These are phyloP conservation scores for Ceratobasidium sp. DNA, from an alignment of 1,284 basidiomycete genomes.

Conservation along the genomic window DNA sequence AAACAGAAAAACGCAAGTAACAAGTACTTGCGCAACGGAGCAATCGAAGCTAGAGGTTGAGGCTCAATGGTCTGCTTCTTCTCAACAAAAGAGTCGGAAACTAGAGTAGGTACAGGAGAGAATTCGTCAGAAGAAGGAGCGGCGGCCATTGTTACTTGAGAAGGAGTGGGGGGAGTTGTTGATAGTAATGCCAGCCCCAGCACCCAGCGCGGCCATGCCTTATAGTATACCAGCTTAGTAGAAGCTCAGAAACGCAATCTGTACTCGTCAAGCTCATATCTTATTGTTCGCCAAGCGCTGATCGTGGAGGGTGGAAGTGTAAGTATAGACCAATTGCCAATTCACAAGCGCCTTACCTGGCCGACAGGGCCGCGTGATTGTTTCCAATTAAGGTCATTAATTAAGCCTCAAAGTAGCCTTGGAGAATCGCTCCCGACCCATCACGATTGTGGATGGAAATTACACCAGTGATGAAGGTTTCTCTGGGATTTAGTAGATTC, in stretches of 20 bases:
- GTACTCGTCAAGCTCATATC: background rate
- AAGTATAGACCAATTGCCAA: too few species aligned
- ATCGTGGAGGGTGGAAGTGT: too few species aligned
- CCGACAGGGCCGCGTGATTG: too few species aligned
- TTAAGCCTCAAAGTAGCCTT: too few species aligned
- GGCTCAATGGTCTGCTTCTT: slow-evolving; percentile 5
- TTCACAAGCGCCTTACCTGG: too few species aligned
- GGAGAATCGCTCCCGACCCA: too few species aligned
- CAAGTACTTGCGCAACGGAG: slow-evolving; percentile 52
- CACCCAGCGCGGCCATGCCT: slow-evolving; percentile 5
- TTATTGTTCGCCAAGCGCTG: background rate
- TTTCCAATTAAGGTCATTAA: too few species aligned
- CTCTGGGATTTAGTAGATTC: too few species aligned
- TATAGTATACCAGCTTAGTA: background rate
- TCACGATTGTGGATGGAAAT: too few species aligned
- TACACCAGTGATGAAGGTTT: too few species aligned
- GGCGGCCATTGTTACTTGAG: slow-evolving; percentile 2
- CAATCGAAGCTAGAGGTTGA: slow-evolving; percentile 9
- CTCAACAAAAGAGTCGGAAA: background rate
- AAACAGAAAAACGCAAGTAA: slow-evolving; percentile 62
- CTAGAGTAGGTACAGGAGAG: slow-evolving; percentile 31
- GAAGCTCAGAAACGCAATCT: background rate
- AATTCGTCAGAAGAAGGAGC: slow-evolving; percentile 27
- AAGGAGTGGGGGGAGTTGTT: too few species aligned
- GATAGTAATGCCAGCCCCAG: slow-evolving; percentile 1